Base-by-base conservation (phyloP, 495 filamentous ascomycete genomes). In the Ramalina intermedia region DNA sequence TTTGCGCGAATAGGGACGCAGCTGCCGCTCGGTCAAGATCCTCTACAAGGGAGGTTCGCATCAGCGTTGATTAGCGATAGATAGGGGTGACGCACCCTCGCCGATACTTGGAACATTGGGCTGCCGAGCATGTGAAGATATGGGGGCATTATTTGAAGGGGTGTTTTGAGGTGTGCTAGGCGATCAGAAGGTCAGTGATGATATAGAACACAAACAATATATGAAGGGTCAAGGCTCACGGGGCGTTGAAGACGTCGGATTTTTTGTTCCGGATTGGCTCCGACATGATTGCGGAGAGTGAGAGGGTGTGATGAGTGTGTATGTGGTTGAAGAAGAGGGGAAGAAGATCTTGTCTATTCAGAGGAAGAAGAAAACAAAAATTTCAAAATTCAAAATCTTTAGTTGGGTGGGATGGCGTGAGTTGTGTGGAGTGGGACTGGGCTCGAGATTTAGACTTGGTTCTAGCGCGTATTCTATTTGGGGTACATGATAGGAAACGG, bases 71-170 rank as follows among this genome's bases (percentile, higher is more conserved):
- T 33, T 11, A 33, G 8, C 51, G 53, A 52, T 51, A 59, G 39
- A 41, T 41, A 8, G 39, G 14, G 39, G 14, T 42, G 17, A 73
- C 74, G 60, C 66, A 96, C 91, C 91, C 80, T 99, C 93, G 68
- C 89, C 86, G 72, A 99, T 96, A 68, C 87, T 96, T 53, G 85
- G 73, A 55, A 99, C 81, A 44, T 84, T 84, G 50, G 93, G 93
- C 69, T 94, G 86, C 70, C 94, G 87, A 53, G 91, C 91, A 68
- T 93, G 90, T 47, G 93, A 96, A 16, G 87, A 93, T 66, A 99
- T 99, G 40, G 93, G 93, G 53, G 93, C 93, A 72, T 87, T 87
- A 63, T 77, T 87, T 37, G 86, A 81, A 55, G 93, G 90, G 17
- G 89, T 95, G 69, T 96, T 95, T 71, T 96, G 90, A 58, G 90